Base-by-base conservation (phyloP, 345 rosid genomes). In the Eucalyptus paniculata region DNA sequence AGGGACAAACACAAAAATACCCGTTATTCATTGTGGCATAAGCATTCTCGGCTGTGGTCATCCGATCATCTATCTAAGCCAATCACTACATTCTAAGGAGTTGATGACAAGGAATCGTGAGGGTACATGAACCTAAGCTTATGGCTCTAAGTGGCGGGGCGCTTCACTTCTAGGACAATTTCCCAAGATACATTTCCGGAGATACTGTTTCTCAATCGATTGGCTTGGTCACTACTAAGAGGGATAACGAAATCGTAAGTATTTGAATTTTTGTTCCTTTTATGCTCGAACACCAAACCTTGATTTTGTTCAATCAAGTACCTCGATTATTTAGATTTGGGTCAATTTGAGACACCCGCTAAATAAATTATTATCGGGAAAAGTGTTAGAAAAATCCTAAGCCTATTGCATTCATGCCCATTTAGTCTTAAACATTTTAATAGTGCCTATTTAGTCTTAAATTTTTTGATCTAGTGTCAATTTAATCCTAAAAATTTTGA, bases 341-440 rank as follows among this genome's bases (percentile, higher is more conserved):
- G 40, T 67, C 40, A 16, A 32, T n/a, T 40, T 16, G 21, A 67
- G 80, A 67, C 40, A n/a, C 40, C 40, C 12, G 11, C 19, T 67
- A 67, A 67, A 67, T 32, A 16, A 67, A 32, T 17, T 32, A 4
- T 67, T 2, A 3, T 9, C 0, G 5, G 56, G 24, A 53, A 8
- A 53, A 53, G 58, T 53, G 10, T 53, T 53, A 19, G 58, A 53
- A 53, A 53, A 19, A 53, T 53, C 24, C 4, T 53, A 53, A 53
- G 9, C 24, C 4, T 19, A 19, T 19, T 53, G 2, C 1, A 19
- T 53, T 53, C 1, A 0, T 19, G 58, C 23, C 10, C 9, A 53
- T 53, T 19, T 53, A 53, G 5, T 53, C 24, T 3, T 53, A 53
- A 19, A 3, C 58, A 21, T 53, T 53, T 19, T 19, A 53, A 53